Evolutionary conservation across 2,329 filamentous ascomycete genomes (phyloP).

Genomic region (Penicillium frequentans): DNA sequence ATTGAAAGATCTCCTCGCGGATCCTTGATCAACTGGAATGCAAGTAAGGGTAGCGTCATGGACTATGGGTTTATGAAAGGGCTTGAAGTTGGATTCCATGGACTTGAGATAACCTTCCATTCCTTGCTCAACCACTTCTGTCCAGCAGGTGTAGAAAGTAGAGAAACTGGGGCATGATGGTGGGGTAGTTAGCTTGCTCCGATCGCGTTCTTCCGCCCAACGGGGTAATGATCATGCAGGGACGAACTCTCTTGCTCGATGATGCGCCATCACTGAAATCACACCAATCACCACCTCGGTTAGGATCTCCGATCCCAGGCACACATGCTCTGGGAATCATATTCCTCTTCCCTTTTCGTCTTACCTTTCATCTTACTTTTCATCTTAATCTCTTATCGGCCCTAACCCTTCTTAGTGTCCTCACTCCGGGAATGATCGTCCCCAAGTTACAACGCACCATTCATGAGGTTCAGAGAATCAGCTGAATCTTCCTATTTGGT

Average conservation of each 20-base stretch:
- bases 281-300: constrained; percentile 18
- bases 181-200: constrained; percentile 9
- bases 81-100: neutral
- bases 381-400: constrained; percentile 1
- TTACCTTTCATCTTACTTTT: neutral
- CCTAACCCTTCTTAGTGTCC: neutral
- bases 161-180: neutral
- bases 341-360: no score
- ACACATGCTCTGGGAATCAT: neutral
- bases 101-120: constrained; percentile 14
- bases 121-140: constrained; percentile 20
- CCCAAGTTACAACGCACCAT: constrained; percentile 13
- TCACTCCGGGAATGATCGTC: constrained; percentile 13
- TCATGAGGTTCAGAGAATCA: neutral
- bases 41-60: constrained; percentile 22
- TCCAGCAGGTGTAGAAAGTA: neutral
- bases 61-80: constrained; percentile 7
- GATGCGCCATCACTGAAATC: constrained; percentile 6
- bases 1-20: constrained; percentile 24
- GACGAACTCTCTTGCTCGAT: constrained; percentile 3
- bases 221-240: constrained; percentile 12
- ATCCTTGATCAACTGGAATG: constrained; percentile 27
- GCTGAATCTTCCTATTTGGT: neutral
- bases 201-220: constrained; percentile 12
- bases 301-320: neutral